phyloP scores from a whole-genome alignment of 345 rosid genomes.

The Eutrema heterophyllum region DNA sequence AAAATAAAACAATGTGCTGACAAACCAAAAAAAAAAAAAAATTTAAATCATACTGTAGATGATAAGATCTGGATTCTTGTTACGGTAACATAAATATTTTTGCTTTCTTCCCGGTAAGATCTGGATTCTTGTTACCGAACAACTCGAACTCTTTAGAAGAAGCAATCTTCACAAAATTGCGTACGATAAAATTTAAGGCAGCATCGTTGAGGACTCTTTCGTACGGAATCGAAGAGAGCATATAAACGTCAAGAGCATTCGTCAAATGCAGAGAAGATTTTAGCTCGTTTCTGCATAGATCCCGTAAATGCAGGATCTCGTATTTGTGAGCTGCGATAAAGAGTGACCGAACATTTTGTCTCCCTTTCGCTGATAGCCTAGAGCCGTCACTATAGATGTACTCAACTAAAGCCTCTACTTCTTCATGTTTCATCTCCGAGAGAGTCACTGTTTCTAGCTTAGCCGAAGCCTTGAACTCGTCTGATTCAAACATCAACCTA shows the following conservation, averaged over 20 bases:
- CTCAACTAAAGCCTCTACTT: constrained; percentile 6
- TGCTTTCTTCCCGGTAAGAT: neutral
- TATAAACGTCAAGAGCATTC: neutral
- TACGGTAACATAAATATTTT: too few relatives aligned
- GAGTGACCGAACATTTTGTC: neutral
- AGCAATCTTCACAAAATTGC: neutral
- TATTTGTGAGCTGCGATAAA: constrained; percentile 1
- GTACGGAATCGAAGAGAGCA: neutral
- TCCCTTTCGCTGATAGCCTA: neutral
- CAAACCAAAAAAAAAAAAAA: neutral
- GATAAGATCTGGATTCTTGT: too few relatives aligned
- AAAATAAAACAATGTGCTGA: neutral
- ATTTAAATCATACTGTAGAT: neutral
- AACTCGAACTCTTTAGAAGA: neutral
- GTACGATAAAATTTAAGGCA: neutral
- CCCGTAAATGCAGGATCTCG: neutral
- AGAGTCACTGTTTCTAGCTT: neutral
- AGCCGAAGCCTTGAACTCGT: neutral
- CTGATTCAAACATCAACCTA: neutral
- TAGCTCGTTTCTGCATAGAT: neutral
- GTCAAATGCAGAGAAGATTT: neutral
- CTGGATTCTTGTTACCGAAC: neutral
- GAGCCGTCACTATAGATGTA: neutral
- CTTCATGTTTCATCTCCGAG: constrained; percentile 1
- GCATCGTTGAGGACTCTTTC: neutral